These are phyloP conservation scores for Cytospora chrysosperma DNA, from an alignment of 2,329 filamentous ascomycete species.

Conservation along the genomic window DNA sequence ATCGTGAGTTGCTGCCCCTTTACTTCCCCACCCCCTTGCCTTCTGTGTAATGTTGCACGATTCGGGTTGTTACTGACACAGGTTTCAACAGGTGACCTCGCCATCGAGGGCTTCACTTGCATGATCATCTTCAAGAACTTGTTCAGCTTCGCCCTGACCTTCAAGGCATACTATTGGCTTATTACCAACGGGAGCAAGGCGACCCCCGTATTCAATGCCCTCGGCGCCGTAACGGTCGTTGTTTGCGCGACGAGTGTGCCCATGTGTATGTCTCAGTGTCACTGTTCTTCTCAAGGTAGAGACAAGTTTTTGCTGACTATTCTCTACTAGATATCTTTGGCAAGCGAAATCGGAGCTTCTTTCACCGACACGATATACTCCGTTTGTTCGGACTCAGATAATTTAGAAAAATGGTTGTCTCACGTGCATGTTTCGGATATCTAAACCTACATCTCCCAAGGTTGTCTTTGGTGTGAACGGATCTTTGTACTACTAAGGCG, in stretches of 20 bases:
- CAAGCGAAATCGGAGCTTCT: constrained; percentile 74
- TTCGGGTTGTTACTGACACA: constrained; percentile 19
- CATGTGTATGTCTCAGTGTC: constrained; percentile 64
- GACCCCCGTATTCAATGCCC: constrained; percentile 59
- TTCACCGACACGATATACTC: constrained; percentile 71
- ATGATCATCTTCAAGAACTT: constrained; percentile 94
- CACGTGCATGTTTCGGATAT: background rate
- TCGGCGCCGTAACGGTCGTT: constrained; percentile 74
- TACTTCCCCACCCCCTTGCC: background rate
- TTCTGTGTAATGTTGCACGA: background rate
- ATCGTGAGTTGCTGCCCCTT: constrained; percentile 57
- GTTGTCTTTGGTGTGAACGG: too few relatives aligned
- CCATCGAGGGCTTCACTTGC: constrained; percentile 86
- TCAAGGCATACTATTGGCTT: constrained; percentile 82
- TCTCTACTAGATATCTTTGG: constrained; percentile 67
- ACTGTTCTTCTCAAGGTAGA: background rate
- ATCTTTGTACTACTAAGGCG: too few relatives aligned
- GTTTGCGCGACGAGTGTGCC: constrained; percentile 75
- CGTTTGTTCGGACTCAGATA: constrained; percentile 41
- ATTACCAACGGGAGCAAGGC: constrained; percentile 59
- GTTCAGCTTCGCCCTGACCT: constrained; percentile 84
- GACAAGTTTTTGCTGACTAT: background rate
- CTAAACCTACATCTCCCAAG: too few relatives aligned
- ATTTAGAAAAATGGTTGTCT: background rate
- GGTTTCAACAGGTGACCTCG: constrained; percentile 61